phyloP scores from a whole-genome alignment of 139 green algal species.

The Coelastrella sp. region DNA sequence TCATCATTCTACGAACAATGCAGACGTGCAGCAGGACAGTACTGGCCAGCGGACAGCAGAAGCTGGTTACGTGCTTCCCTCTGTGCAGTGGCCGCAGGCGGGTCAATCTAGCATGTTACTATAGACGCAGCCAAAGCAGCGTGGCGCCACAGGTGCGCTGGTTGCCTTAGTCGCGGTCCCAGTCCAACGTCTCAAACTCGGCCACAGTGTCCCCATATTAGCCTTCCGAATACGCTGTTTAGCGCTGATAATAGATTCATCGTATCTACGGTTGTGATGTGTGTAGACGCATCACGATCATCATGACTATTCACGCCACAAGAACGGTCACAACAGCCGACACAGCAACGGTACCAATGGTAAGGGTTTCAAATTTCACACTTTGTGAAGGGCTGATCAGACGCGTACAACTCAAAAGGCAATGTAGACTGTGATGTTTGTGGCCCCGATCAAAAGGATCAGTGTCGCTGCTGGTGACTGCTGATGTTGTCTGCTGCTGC shows the following conservation, averaged over 20 bases:
- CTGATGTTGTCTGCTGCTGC: too few species aligned
- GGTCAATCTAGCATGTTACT: conserved; percentile 8
- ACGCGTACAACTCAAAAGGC: too few species aligned
- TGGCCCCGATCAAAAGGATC: too few species aligned
- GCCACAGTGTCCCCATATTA: background rate
- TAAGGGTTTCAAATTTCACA: background rate
- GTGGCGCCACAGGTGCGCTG: background rate
- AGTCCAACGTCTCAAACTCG: background rate
- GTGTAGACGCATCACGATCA: background rate
- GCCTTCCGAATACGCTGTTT: background rate
- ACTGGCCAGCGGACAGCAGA: background rate
- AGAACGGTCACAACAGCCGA: background rate
- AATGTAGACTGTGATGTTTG: too few species aligned
- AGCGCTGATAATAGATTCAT: background rate
- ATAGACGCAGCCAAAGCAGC: conserved; percentile 15
- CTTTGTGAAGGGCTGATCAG: too few species aligned
- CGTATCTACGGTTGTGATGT: background rate
- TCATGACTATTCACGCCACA: background rate
- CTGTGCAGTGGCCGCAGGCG: background rate
- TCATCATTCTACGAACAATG: background rate
- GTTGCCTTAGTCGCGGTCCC: background rate
- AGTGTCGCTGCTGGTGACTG: too few species aligned
- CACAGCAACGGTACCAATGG: background rate
- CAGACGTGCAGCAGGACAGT: background rate
- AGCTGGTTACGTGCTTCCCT: background rate